A percentile compares a stretch with the other conserved stretches of the same genome.
phyloP scores from a whole-genome alignment of 106 monocot species.

The Alisma plantagoaquatica region DNA sequence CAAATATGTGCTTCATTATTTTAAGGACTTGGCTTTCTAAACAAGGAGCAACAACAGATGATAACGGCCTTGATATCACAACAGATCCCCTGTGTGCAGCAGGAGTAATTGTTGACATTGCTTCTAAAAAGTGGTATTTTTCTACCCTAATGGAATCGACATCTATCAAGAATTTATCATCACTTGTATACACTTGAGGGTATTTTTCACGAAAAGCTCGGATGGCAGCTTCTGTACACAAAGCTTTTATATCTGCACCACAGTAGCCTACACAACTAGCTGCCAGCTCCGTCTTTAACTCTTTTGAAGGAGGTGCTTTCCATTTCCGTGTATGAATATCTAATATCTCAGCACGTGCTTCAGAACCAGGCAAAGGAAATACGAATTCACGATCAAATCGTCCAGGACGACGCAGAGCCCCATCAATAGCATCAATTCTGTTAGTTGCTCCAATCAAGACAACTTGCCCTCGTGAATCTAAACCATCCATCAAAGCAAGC shows the following conservation, averaged over 20 bases:
- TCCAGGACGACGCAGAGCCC: constrained; percentile 89
- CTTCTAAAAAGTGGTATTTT: constrained; percentile 91
- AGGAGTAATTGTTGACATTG: constrained; percentile 96
- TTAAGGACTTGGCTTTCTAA: constrained; percentile 54
- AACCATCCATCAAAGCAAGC: constrained; percentile 98
- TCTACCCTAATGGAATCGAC: constrained; percentile 86
- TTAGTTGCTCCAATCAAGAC: constrained; percentile 97
- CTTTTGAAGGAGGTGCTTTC: constrained; percentile 85
- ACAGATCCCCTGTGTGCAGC: constrained; percentile 90
- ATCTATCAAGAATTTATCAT: constrained; percentile 98
- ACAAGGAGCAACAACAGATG: constrained; percentile 70
- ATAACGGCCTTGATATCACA: constrained; percentile 89
- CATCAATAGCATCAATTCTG: constrained; percentile 97
- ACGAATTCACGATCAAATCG: constrained; percentile 95
- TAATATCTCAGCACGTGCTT: constrained; percentile 91
- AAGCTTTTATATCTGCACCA: constrained; percentile 95
- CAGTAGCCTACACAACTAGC: constrained; percentile 99
- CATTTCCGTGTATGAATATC: constrained; percentile 97
- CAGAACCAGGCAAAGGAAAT: constrained; percentile 87
- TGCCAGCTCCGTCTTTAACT: constrained; percentile 84
- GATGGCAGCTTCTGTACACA: constrained; percentile 98
- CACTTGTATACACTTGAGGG: constrained; percentile 96
- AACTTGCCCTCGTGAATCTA: constrained; percentile 98
- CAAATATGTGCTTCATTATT: constrained; percentile 64
- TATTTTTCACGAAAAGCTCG: constrained; percentile 98